Base-by-base conservation (phyloP, 768 basidiomycete genomes). In the Chalciporus chontae region DNA sequence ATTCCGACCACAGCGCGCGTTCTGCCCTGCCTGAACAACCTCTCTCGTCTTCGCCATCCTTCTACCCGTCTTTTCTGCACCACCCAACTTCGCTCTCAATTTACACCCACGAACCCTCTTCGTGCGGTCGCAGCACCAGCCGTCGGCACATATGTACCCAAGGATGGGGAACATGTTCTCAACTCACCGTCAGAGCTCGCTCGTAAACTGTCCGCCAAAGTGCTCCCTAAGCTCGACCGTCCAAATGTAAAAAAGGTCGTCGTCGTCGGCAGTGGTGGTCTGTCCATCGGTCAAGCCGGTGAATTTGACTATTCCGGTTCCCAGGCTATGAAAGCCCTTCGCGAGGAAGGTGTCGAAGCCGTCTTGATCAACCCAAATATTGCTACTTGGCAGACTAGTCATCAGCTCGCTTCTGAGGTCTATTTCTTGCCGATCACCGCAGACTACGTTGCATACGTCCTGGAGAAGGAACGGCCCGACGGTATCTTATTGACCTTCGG, bases 241-340 rank as follows among this genome's bases (percentile, higher is more conserved):
- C 90, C 94, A 13, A 83, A 96, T 57, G 94, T 98, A 45, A 83
- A 87, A 69, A 94, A 93, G 63, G 96, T 98, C 45, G 81, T 97
- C 58, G 92, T 98, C 53, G 93, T 99, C 19, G 96, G 96, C 51
- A 89, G 86, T 58, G 96, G 96, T 58, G 96, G 96, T 47, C 83
- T 99, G 40, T 87, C 85, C 61, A 99, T 99, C 50, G 96, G 96
- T 24, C 96, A 99, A 69, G 96, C 96, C 5, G 96, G 96, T 69
- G 96, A 99, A 73, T 99, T 99, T 69, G 96, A 99, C 69, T 99
- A 99, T 68, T 97, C 95, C 17, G 96, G 96, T 40, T 97, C 95
- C 6, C 96, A 99, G 71, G 96, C 96, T 9, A 83, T 99, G 71
- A 98, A 99, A 69, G 96, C 96, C 14, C 84, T 99, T 45, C 83